phyloP scores from a whole-genome alignment of 257 asterid genomes.

The Coffea canephora region DNA sequence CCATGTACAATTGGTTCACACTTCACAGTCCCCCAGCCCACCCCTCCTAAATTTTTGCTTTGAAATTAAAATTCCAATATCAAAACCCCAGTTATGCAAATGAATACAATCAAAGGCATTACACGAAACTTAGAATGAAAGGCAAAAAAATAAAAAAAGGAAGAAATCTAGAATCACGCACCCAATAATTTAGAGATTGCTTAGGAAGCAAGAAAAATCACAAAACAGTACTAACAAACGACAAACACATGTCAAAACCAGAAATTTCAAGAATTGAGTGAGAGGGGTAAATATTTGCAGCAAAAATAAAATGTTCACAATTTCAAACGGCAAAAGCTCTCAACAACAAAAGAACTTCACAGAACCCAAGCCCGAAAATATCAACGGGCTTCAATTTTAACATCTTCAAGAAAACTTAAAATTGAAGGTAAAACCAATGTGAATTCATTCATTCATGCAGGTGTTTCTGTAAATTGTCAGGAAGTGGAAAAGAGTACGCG shows the following conservation, averaged over 20 bases:
- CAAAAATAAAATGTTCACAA: not conserved
- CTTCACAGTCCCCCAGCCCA: not conserved
- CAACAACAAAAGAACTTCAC: not conserved
- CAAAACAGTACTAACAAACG: not conserved
- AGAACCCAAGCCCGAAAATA: not conserved
- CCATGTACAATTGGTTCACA: not conserved
- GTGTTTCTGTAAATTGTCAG: not conserved
- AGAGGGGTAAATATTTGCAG: not conserved
- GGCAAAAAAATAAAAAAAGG: not conserved
- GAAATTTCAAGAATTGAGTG: not conserved
- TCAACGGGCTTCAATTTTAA: not conserved
- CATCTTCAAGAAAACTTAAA: not conserved
- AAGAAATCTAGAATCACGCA: not conserved
- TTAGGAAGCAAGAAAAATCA: constrained; percentile 30
- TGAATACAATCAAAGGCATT: not conserved
- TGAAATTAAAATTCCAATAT: not conserved
- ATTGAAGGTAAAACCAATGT: not conserved
- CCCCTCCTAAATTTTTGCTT: not conserved
- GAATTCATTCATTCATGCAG: constrained; percentile 9
- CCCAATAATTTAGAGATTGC: constrained; percentile 18
- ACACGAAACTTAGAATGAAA: not conserved
- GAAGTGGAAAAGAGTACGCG: constrained; percentile 21
- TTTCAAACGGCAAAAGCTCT: not conserved
- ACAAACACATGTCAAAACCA: not conserved
- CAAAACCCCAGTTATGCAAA: constrained; percentile 3